A percentile compares a stretch with the other conserved stretches of the same genome.
phyloP scores from a whole-genome alignment of 2,329 filamentous ascomycete genomes.

The Trichoderma gracile region DNA sequence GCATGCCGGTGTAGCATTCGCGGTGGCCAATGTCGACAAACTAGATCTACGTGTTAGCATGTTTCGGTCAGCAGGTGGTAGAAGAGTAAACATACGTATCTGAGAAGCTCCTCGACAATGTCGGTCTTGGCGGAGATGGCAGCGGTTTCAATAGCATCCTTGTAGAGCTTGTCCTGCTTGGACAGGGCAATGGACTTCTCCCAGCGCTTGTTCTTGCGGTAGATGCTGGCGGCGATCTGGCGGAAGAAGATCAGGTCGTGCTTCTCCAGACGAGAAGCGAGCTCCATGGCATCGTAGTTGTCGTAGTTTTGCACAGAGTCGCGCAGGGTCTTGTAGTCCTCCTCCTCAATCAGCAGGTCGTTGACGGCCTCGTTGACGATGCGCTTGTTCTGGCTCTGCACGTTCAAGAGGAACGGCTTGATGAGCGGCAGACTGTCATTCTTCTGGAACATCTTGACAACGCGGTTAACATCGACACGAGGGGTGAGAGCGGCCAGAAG shows the following conservation, averaged over 20 bases:
- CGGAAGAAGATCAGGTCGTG: slow-evolving; percentile 99
- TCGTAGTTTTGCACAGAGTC: slow-evolving; percentile 99
- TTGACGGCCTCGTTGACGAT: slow-evolving; percentile 98
- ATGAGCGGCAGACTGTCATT: slow-evolving; percentile 97
- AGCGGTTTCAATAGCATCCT: slow-evolving; percentile 97
- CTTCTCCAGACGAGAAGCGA: slow-evolving; percentile 90
- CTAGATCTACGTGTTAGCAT: slow-evolving; percentile 52
- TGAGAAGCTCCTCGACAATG: slow-evolving; percentile 90
- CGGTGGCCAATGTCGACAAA: slow-evolving; percentile 99
- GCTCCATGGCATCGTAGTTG: slow-evolving; percentile 94
- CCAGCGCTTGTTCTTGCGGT: slow-evolving; percentile 99
- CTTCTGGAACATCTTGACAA: slow-evolving; percentile 99
- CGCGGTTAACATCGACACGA: slow-evolving; percentile 95
- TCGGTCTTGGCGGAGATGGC: slow-evolving; percentile 88
- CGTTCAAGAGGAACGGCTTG: slow-evolving; percentile 97
- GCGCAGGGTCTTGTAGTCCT: slow-evolving; percentile 97
- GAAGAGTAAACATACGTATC: slow-evolving; percentile 76
- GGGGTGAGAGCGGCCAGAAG: slow-evolving; percentile 88
- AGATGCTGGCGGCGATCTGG: slow-evolving; percentile 96
- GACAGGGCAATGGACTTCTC: slow-evolving; percentile 97
- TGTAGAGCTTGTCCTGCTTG: slow-evolving; percentile 99
- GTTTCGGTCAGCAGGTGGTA: not conserved
- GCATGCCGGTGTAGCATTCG: slow-evolving; percentile 99
- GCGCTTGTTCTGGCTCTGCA: slow-evolving; percentile 96
- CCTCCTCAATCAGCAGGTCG: slow-evolving; percentile 95